Evolutionary conservation across 495 filamentous ascomycete species (phyloP).

Genomic region (Xylaria nigripes): DNA sequence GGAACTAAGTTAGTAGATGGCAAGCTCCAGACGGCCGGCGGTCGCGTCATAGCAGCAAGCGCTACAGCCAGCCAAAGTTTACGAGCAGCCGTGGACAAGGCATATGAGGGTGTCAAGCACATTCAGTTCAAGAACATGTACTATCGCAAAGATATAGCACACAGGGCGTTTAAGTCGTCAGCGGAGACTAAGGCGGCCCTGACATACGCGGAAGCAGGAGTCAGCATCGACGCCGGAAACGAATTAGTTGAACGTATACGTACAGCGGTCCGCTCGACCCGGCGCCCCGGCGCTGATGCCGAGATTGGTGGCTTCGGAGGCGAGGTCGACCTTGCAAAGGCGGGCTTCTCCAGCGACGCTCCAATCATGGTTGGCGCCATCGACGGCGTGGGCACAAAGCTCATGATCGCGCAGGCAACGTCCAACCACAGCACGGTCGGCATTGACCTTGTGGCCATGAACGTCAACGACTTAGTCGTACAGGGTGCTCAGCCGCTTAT

Average conservation of each 20-base stretch:
- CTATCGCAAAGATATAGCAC: slow-evolving; percentile 87
- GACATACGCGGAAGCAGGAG: slow-evolving; percentile 88
- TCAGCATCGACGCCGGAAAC: slow-evolving; percentile 88
- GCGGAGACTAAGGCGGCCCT: slow-evolving; percentile 47
- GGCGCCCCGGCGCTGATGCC: slow-evolving; percentile 74
- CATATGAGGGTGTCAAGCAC: slow-evolving; percentile 67
- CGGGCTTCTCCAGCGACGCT: slow-evolving; percentile 57
- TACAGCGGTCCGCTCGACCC: slow-evolving; percentile 66
- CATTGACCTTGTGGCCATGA: slow-evolving; percentile 97
- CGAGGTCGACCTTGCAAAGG: slow-evolving; percentile 68
- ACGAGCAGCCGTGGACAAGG: slow-evolving; percentile 71
- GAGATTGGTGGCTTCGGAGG: slow-evolving; percentile 95
- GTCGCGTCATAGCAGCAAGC: slow-evolving; percentile 84
- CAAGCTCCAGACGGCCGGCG: slow-evolving; percentile 67
- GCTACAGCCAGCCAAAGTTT: slow-evolving; percentile 63
- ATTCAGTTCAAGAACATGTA: slow-evolving; percentile 88
- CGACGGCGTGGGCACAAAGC: slow-evolving; percentile 94
- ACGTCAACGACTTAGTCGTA: slow-evolving; percentile 93
- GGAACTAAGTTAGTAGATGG: slow-evolving; percentile 63
- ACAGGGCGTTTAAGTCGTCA: slow-evolving; percentile 49
- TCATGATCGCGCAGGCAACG: slow-evolving; percentile 84
- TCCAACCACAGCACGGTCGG: slow-evolving; percentile 87
- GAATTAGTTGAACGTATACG: slow-evolving; percentile 86
- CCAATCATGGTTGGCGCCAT: slow-evolving; percentile 84
- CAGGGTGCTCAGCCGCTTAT: slow-evolving; percentile 89